These are phyloP conservation scores for Carex pumila DNA, from an alignment of 176 grass and related monocot genomes.

Conservation along the genomic window DNA sequence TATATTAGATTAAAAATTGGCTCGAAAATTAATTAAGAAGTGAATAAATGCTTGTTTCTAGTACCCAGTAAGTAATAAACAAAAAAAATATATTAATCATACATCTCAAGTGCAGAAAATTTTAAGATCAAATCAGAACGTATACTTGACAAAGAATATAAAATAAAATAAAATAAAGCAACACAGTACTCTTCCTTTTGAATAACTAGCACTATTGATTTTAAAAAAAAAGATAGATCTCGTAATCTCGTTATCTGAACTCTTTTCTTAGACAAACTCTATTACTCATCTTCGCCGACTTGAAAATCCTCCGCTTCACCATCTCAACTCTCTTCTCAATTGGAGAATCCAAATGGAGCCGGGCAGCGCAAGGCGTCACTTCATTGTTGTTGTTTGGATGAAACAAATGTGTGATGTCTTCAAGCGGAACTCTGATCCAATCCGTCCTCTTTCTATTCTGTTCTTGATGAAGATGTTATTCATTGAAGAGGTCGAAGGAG, in stretches of 20 bases:
- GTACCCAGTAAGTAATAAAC: too few relatives aligned
- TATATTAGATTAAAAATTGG: too few relatives aligned
- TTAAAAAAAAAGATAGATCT: neutral
- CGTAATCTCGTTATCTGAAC: neutral
- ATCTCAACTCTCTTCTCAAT: neutral
- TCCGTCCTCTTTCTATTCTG: constrained; percentile 12
- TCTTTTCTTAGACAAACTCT: constrained; percentile 12
- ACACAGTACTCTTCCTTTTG: too few relatives aligned
- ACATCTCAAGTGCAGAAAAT: too few relatives aligned
- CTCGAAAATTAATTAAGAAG: too few relatives aligned
- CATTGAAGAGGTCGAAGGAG: neutral
- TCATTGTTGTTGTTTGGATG: neutral
- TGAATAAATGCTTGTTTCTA: too few relatives aligned
- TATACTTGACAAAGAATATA: too few relatives aligned
- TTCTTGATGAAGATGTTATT: neutral
- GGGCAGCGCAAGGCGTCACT: neutral
- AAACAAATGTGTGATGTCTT: constrained; percentile 21
- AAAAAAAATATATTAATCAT: too few relatives aligned
- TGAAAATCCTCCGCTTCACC: neutral
- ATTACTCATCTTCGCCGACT: neutral
- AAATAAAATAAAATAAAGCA: too few relatives aligned
- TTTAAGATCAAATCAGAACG: too few relatives aligned
- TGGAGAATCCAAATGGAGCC: neutral
- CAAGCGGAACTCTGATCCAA: constrained; percentile 2
- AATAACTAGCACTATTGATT: too few relatives aligned